Conservation (phyloP, 2,329 filamentous ascomycete genomes). For the Botrytis fabae region DNA sequence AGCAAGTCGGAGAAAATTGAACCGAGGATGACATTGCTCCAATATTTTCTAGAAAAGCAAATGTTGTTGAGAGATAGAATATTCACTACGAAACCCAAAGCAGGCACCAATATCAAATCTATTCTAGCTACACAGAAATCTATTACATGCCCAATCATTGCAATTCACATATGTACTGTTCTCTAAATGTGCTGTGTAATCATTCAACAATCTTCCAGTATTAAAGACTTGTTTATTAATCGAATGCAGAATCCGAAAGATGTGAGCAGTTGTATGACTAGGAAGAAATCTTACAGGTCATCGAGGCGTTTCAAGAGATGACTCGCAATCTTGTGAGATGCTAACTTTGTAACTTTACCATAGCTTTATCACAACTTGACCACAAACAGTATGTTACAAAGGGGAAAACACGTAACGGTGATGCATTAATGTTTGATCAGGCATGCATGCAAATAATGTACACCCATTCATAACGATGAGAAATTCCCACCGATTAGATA, state of each 20-base stretch:
- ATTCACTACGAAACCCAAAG: not conserved
- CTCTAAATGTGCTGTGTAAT: not conserved
- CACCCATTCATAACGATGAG: not conserved
- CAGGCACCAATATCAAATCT: not conserved
- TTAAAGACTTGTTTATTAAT: not conserved
- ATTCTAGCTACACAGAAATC: not conserved
- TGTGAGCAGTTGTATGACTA: not conserved
- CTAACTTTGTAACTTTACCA: not conserved
- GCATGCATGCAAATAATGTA: not conserved
- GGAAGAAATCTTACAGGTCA: not conserved
- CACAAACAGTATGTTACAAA: too few species aligned
- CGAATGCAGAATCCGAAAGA: not conserved
- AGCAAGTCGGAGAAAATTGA: not conserved
- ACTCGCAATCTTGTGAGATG: not conserved
- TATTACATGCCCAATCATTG: not conserved
- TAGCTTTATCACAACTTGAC: too few species aligned
- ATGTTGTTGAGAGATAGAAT: not conserved
- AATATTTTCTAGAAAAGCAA: not conserved
- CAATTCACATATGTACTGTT: not conserved
- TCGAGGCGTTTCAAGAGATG: not conserved
- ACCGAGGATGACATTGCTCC: not conserved
- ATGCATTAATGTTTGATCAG: not conserved
- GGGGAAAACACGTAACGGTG: not conserved
- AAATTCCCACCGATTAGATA: not conserved
- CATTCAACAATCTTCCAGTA: not conserved